Percentiles rank a stretch among this genome's conserved stretches.
These are phyloP conservation scores for Penicillium verrucosum DNA, from an alignment of 2,329 filamentous ascomycete genomes.

Conservation along the genomic window DNA sequence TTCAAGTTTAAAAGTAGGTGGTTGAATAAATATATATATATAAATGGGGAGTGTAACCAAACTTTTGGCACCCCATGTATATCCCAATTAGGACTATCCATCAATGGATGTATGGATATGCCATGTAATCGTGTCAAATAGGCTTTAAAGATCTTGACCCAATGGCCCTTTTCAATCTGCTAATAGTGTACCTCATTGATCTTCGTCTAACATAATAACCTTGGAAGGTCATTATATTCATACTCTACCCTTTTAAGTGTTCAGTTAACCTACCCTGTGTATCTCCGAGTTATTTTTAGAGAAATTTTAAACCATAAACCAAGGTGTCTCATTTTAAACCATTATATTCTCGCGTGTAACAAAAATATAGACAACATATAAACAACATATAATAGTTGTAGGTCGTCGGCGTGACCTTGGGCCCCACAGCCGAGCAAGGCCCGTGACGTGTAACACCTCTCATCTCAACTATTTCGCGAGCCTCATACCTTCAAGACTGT, in stretches of 20 bases:
- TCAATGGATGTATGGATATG: too few species aligned
- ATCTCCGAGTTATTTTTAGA: neutral
- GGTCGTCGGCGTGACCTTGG: neutral
- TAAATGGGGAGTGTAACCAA: too few species aligned
- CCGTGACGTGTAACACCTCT: constrained; percentile 11
- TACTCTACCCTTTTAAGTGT: neutral
- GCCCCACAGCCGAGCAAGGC: constrained; percentile 7
- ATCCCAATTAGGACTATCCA: too few species aligned
- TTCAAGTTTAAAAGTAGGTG: too few species aligned
- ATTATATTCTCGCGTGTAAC: neutral
- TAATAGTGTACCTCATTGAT: too few species aligned
- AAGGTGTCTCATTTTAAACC: too few species aligned
- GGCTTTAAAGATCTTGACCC: too few species aligned
- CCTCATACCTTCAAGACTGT: neutral
- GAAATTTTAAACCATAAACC: neutral
- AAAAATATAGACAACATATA: neutral
- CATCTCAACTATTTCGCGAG: constrained; percentile 3
- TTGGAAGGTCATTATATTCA: neutral
- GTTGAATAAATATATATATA: too few species aligned
- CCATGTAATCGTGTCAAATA: too few species aligned
- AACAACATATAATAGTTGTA: neutral
- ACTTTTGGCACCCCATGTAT: too few species aligned
- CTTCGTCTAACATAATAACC: too few species aligned
- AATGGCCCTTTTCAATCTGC: too few species aligned
- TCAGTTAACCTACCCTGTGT: neutral